Base-by-base conservation (phyloP, 2,329 filamentous ascomycete genomes). In the Neodidymelliopsis sp. region DNA sequence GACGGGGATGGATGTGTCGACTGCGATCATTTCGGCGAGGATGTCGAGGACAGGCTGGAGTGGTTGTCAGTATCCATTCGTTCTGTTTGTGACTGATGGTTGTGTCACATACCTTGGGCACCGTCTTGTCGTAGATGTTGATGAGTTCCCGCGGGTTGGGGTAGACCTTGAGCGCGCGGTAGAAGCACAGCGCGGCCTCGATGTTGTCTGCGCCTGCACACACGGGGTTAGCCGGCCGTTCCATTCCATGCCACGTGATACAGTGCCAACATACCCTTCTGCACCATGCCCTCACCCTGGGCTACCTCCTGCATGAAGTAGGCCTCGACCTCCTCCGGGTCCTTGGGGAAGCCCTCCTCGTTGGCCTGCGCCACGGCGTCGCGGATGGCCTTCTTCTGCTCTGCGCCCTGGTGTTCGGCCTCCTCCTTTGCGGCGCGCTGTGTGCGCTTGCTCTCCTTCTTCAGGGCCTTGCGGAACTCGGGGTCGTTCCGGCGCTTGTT, bases 81-180 rank as follows among this genome's bases (percentile, higher is more conserved):
- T n/a, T n/a, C n/a, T n/a, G n/a, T n/a, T n/a, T n/a, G n/a, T n/a
- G n/a, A n/a, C n/a, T 6, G 24, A 13, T 10, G 3, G 13, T 2
- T 4, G 33, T 10, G 19, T 34, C 16, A 47, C 72, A 52, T 75
- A 91, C 92, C 89, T 97, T 97, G 65, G 93, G 88, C 34, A 97
- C 92, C 23, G 94, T 97, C 84, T 96, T 96, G 76, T 99, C 94
- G 77, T 99, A 99, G 75, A 99, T 96, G 67, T 84, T 84, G 74
- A 99, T 97, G 66, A 99, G 81, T 70, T 97, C 94, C 65, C 87
- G 84, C 10, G 93, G 94, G 67, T 90, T 89, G 41, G 94, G 94
- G 78, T 99, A 99, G 64, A 97, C 94, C 84, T 99, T 99, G 62
- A 99, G 84, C 33, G 92, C 94, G 82, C 92, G 95, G 84, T 97